Evolutionary conservation across 2,329 filamentous ascomycete species (phyloP).

Genomic region (Septoria petroselini): DNA sequence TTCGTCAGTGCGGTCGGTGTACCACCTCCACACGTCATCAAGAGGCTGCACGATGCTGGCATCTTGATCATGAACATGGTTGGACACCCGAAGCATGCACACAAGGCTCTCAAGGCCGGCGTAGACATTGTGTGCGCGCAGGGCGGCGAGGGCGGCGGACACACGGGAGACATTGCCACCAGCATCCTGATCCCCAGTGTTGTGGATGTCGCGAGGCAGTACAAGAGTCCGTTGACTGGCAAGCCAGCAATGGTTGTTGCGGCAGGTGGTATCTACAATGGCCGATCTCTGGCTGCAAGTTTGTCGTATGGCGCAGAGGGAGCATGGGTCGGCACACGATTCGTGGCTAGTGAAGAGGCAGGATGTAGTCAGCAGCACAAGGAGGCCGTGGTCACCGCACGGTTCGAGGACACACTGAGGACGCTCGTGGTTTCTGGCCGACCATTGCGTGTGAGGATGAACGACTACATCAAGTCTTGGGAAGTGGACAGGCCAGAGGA

Average conservation of each 20-base stretch:
- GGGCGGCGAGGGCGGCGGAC: constrained; percentile 88
- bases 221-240: constrained; percentile 68
- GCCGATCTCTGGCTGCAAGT: constrained; percentile 72
- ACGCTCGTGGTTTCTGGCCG: constrained; percentile 80
- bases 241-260: constrained; percentile 76
- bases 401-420: constrained; percentile 73
- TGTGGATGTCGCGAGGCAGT: constrained; percentile 74
- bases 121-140: constrained; percentile 91
- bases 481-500: constrained; percentile 66
- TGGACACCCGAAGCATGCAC: constrained; percentile 83
- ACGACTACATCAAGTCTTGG: constrained; percentile 81
- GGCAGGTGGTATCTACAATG: constrained; percentile 82
- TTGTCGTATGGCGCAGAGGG: constrained; percentile 85
- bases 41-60: constrained; percentile 71
- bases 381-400: constrained; percentile 73
- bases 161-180: constrained; percentile 83
- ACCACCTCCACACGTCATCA: constrained; percentile 69
- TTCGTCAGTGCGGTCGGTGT: constrained; percentile 90
- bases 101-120: constrained; percentile 80
- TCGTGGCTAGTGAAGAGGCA: constrained; percentile 79
- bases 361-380: constrained; percentile 81
- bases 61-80: constrained; percentile 98
- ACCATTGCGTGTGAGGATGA: constrained; percentile 74
- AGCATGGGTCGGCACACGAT: constrained; percentile 92
- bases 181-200: constrained; percentile 84